Percentiles rank a stretch among this genome's conserved stretches.
These are phyloP conservation scores for Arachis stenosperma DNA, from an alignment of 306 rosid species.

Conservation along the genomic window DNA sequence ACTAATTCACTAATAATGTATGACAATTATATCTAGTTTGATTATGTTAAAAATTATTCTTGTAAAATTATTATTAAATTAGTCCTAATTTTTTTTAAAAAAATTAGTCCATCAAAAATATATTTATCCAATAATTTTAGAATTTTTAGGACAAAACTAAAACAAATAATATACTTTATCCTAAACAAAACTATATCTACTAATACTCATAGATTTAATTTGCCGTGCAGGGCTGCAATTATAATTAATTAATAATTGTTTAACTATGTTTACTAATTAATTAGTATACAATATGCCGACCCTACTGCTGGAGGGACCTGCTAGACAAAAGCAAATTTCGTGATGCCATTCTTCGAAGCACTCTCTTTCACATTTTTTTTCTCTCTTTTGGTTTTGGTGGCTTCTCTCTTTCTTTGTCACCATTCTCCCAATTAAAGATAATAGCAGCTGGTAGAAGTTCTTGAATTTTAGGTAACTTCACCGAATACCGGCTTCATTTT, in stretches of 20 bases:
- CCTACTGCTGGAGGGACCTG: background rate
- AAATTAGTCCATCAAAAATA: too few species aligned
- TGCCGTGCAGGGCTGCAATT: conserved; percentile 53
- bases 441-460: background rate
- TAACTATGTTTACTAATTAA: too few species aligned
- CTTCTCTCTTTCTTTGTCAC: background rate
- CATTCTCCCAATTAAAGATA: background rate
- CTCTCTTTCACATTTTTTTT: background rate
- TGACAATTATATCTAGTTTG: too few species aligned
- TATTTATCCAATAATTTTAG: too few species aligned
- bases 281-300: background rate
- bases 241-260: too few species aligned
- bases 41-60: too few species aligned
- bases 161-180: too few species aligned
- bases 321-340: background rate
- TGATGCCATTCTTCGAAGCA: background rate
- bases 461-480: background rate
- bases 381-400: background rate
- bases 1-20: too few species aligned
- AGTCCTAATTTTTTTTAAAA: too few species aligned
- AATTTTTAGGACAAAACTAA: too few species aligned
- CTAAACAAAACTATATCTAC: conserved; percentile 30
- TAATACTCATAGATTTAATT: background rate
- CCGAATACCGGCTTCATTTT: background rate
- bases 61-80: too few species aligned